Evolutionary conservation across 805 yeast species (phyloP), one percentile per base, ranked within the genome.

Genomic region (Nakazawaea peltata): DNA sequence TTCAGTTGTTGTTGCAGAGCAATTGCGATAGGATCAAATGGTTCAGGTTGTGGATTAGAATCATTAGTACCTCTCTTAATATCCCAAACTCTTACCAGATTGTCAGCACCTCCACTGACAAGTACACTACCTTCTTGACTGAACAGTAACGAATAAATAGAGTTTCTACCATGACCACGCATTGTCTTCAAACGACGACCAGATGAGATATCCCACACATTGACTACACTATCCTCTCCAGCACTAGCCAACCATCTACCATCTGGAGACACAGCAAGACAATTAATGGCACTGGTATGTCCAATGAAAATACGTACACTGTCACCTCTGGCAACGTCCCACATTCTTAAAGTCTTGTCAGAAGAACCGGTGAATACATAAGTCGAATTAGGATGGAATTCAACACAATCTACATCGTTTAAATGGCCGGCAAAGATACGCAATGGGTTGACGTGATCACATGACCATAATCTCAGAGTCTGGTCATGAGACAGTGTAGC

Each of bases 401-500:
- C 79, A 25, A 90, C 94, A 46, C 90, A 78, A 53, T 92, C 97
- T 26, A 92, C 97, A 61, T 92, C 99, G 50, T 86, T 83, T 49
- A 88, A 71, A 59, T 92, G 99, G 1, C 99, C 99, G 0, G 97
- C 97, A 65, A 92, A 90, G 18, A 92, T 84, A 46, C 98, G 69
- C 48, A 92, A 66, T 25, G 99, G 97, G 54, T 90, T 88, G 30
- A 92, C 88, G 58, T 92, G 99, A 56, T 92, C 98, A 47, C 95
- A 86, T 18, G 95, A 87, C 99, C 99, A 92, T 38, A 92, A 66
- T 42, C 97, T 71, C 1, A 97, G 97, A 0, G 98, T 92, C 56
- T 88, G 97, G 54, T 92, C 99, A 53, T 88, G 96, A 2, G 96
- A 85, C 0, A 94, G 96, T 0, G 97, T 88, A n/a, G 94, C 96